Conservation (phyloP, 2,329 filamentous ascomycete species). For the Nigrospora oryzae region DNA sequence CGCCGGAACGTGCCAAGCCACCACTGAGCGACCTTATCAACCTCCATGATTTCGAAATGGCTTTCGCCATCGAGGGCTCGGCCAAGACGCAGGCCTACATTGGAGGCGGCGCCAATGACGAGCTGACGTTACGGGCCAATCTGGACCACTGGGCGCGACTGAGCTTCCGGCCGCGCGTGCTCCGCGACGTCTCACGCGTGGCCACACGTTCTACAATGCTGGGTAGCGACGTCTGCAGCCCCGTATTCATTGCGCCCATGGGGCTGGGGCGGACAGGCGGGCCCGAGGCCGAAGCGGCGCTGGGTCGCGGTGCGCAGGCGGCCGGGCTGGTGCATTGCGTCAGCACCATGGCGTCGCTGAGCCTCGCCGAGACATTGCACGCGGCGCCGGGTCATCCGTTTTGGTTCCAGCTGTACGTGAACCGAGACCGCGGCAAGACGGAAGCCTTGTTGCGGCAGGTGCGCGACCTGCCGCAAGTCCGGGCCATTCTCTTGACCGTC, state of each 20-base stretch:
- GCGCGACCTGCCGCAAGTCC: conserved; percentile 26
- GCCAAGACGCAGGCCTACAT: conserved; percentile 4
- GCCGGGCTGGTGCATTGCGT: conserved; percentile 6
- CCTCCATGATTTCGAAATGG: conserved; percentile 6
- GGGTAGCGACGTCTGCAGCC: conserved; percentile 3
- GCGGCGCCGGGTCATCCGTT: conserved; percentile 2
- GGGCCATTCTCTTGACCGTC: conserved; percentile 49
- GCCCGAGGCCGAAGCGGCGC: conserved; percentile 5
- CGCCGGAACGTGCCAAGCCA: background rate
- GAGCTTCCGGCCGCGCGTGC: conserved; percentile 4
- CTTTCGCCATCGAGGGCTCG: conserved; percentile 3
- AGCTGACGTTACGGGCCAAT: conserved; percentile 2
- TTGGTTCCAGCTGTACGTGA: conserved; percentile 8
- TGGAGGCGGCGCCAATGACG: conserved; percentile 2
- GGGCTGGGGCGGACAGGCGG: conserved; percentile 5
- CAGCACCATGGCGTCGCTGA: conserved; percentile 4
- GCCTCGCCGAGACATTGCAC: background rate
- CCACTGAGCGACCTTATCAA: conserved; percentile 5
- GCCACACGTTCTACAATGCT: conserved; percentile 2
- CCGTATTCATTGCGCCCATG: conserved; percentile 6
- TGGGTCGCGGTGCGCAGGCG: background rate
- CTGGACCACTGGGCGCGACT: conserved; percentile 1
- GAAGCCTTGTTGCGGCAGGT: conserved; percentile 1
- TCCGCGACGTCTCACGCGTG: conserved; percentile 2
- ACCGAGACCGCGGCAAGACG: conserved; percentile 5